phyloP scores from a whole-genome alignment of 192 early-diverging fungal species.

The Paraglomus occultum region DNA sequence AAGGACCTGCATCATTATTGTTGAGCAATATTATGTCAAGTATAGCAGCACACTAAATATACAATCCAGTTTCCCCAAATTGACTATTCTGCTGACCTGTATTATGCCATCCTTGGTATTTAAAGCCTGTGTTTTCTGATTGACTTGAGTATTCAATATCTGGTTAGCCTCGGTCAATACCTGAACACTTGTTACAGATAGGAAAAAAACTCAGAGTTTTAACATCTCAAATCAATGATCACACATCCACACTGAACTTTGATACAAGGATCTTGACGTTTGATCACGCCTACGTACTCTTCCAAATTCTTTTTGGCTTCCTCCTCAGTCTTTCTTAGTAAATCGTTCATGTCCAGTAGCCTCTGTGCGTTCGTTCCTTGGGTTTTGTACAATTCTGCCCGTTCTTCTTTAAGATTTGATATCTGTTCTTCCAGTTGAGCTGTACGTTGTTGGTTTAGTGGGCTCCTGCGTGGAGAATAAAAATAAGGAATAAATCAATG shows the following conservation, averaged over 20 bases:
- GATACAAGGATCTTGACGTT: background rate
- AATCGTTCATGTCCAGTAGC: constrained; percentile 82
- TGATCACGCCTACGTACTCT: constrained; percentile 54
- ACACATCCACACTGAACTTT: constrained; percentile 24
- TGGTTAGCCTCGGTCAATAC: constrained; percentile 36
- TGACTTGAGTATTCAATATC: constrained; percentile 33
- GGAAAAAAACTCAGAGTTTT: background rate
- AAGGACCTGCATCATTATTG: constrained; percentile 56
- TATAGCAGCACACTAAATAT: background rate
- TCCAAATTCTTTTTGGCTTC: constrained; percentile 52
- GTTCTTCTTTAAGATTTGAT: constrained; percentile 79
- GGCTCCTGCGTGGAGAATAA: constrained; percentile 37
- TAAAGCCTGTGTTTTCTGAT: constrained; percentile 48
- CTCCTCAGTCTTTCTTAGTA: constrained; percentile 59
- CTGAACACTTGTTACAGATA: constrained; percentile 35
- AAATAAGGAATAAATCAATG: constrained; percentile 2
- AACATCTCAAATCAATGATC: constrained; percentile 5
- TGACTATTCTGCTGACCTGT: constrained; percentile 53
- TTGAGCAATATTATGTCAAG: background rate
- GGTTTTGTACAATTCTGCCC: constrained; percentile 82
- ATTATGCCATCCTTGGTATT: constrained; percentile 92
- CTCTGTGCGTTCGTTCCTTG: constrained; percentile 92
- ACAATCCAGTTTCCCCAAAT: background rate
- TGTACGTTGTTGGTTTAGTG: constrained; percentile 61
- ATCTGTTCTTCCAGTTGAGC: constrained; percentile 75